Evolutionary conservation across 768 basidiomycete genomes (phyloP).

Genomic region (Leccinellum luteum): DNA sequence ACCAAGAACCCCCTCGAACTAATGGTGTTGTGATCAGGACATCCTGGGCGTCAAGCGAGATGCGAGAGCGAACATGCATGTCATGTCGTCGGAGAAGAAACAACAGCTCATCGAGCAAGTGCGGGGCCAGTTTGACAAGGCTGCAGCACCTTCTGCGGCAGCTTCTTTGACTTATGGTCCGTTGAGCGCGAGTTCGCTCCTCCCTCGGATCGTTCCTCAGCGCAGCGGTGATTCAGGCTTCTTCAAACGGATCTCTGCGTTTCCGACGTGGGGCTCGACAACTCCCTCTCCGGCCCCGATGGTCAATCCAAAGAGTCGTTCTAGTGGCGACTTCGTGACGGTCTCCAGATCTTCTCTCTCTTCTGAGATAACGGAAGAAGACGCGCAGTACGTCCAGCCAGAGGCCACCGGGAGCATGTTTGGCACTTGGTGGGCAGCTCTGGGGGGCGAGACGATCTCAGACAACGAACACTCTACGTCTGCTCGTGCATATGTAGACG

Average conservation of each 20-base stretch:
- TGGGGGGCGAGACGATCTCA: slow-evolving; percentile 46
- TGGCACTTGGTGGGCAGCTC: slow-evolving; percentile 73
- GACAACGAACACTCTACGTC: slow-evolving; percentile 43
- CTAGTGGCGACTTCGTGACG: slow-evolving; percentile 39
- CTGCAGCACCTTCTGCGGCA: slow-evolving; percentile 26
- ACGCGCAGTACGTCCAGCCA: slow-evolving; percentile 44
- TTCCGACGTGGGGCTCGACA: slow-evolving; percentile 52
- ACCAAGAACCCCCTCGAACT: slow-evolving; percentile 2
- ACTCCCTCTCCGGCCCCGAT: slow-evolving; percentile 34
- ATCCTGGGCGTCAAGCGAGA: slow-evolving; percentile 72
- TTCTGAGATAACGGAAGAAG: slow-evolving; percentile 29
- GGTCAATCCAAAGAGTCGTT: slow-evolving; percentile 30
- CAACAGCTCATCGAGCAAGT: slow-evolving; percentile 62
- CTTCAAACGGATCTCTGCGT: slow-evolving; percentile 65
- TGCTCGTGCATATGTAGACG: slow-evolving; percentile 62
- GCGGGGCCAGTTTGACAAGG: slow-evolving; percentile 34
- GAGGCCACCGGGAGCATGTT: slow-evolving; percentile 77
- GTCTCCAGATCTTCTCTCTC: slow-evolving; percentile 22
- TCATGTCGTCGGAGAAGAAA: slow-evolving; percentile 61
- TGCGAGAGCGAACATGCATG: slow-evolving; percentile 59
- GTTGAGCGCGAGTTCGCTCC: slow-evolving; percentile 49
- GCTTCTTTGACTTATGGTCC: slow-evolving; percentile 58
- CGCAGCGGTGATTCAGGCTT: slow-evolving; percentile 69
- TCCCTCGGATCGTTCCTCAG: slow-evolving; percentile 70
- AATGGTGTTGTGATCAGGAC: slow-evolving; percentile 45